Base-by-base conservation (phyloP, 139 green algal genomes). In the Pseudopediastrum boryanum region DNA sequence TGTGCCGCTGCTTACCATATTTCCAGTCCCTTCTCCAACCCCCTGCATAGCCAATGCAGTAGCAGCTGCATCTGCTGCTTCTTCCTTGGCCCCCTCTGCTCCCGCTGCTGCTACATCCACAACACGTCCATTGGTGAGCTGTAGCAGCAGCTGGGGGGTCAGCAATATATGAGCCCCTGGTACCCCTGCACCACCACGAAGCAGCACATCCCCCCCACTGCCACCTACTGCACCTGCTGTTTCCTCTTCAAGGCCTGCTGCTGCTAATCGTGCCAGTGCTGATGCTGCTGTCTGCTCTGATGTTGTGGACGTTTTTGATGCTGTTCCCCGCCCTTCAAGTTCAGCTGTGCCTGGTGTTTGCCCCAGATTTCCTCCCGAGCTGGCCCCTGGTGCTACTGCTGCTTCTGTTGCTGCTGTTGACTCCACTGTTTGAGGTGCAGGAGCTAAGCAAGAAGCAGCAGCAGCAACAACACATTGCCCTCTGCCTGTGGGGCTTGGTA, bases 91-190 rank as follows among this genome's bases (percentile, higher is more conserved):
- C n/a, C n/a, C n/a, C n/a, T n/a, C n/a, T n/a, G n/a, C n/a, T n/a
- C n/a, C 64, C 9, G 35, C 52, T 27, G 69, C 77, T 31, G 77
- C 77, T 25, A 86, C 74, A 66, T 86, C 82, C 2, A 61, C 82
- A 0, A 75, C n/a, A 4, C 33, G 61, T 13, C 77, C 83, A 13
- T n/a, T n/a, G 25, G 41, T 72, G 1, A 87, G 44, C 43, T 25
- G 5, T 64, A 84, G 56, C 64, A 87, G 72, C 67, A 81, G 64
- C 35, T 56, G 19, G 52, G 48, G 72, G 12, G 64, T 69, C 42
- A 86, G 36, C 9, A 56, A 19, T 21, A 83, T 29, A 25, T 82
- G 29, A 7, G 48, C 61, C 63, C 75, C 13, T 27, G 50, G 38
- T 56, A 54, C 35, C 71, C 68, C 56, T 78, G 71, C 54, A 78